phyloP scores from a whole-genome alignment of 768 basidiomycete genomes.

The Ephemerocybe angulata region DNA sequence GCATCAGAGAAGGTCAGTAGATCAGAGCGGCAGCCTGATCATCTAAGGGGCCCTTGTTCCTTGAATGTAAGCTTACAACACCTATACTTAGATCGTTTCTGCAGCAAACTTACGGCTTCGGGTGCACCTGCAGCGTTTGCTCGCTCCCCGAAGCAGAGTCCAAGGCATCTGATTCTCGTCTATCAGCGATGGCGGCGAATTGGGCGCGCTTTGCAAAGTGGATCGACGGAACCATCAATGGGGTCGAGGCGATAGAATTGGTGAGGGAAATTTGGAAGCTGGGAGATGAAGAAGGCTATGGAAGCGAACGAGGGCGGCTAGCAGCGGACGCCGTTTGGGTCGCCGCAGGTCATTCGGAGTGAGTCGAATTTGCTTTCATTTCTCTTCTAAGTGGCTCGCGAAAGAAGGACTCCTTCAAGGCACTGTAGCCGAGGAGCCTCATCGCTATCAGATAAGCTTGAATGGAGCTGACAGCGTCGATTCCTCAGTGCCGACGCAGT shows the following conservation, averaged over 20 bases:
- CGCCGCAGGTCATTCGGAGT: conserved; percentile 63
- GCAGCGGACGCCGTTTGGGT: conserved; percentile 60
- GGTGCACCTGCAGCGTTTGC: conserved; percentile 57
- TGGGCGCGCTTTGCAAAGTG: conserved; percentile 48
- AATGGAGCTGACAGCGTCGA: neutral
- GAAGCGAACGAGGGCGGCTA: conserved; percentile 60
- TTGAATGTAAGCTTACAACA: neutral
- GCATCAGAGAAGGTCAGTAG: conserved; percentile 47
- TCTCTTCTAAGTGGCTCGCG: no score
- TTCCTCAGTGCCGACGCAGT: conserved; percentile 40
- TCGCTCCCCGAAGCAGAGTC: conserved; percentile 48
- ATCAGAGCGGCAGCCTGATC: neutral
- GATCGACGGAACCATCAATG: conserved; percentile 42
- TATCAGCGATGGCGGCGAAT: conserved; percentile 42
- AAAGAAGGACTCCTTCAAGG: no score
- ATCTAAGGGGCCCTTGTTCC: no score
- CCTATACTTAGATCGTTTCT: conserved; percentile 42
- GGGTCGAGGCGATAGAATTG: conserved; percentile 44
- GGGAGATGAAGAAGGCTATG: conserved; percentile 61
- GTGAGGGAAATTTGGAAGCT: conserved; percentile 53
- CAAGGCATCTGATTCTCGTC: conserved; percentile 46
- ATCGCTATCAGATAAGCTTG: no score
- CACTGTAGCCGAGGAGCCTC: no score
- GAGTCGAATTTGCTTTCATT: conserved; percentile 23
- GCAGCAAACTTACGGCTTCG: conserved; percentile 50